These are phyloP conservation scores for Daucus carota DNA, from an alignment of 129 eudicot genomes.

Conservation along the genomic window DH1_v3.0 NC_030383.2:60551501-60552000, in stretches of 20 bases:
- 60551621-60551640: constrained; percentile 99
- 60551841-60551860: constrained; percentile 85
- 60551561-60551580: constrained; percentile 15
- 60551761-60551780: constrained; percentile 41
- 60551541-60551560: constrained; percentile 14
- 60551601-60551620: constrained; percentile 95
- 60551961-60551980: constrained; percentile 96
- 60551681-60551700: constrained; percentile 87
- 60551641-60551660: constrained; percentile 72
- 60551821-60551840: constrained; percentile 64
- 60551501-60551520: background rate
- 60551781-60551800: constrained; percentile 47
- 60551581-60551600: constrained; percentile 54
- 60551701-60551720: constrained; percentile 86
- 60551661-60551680: constrained; percentile 26
- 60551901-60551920: background rate
- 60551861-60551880: constrained; percentile 76
- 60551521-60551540: background rate
- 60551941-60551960: constrained; percentile 4
- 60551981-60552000: constrained; percentile 63
- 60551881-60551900: background rate
- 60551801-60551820: constrained; percentile 20
- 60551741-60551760: constrained; percentile 64
- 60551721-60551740: constrained; percentile 53
- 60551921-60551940: background rate